These are phyloP conservation scores for Amaranthus hypochondriacus DNA, from an alignment of 148 eudicot genomes.

Conservation along the genomic window DNA sequence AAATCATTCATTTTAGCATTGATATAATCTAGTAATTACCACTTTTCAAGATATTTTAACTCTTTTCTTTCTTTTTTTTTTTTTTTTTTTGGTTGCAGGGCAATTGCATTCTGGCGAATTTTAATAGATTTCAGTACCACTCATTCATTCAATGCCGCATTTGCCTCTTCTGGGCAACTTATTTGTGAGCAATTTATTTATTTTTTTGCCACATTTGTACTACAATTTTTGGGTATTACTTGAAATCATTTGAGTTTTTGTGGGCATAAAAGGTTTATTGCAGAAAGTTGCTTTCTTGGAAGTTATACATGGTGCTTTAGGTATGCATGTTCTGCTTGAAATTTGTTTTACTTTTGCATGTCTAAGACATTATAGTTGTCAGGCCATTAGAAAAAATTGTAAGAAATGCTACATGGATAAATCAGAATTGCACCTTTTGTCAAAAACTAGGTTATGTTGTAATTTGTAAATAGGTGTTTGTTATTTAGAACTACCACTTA, in stretches of 20 bases:
- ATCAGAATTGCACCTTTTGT: too few species aligned
- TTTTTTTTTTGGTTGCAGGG: conserved; percentile 37
- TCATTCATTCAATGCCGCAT: conserved; percentile 48
- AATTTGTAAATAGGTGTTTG: too few species aligned
- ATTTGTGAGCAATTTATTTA: conserved; percentile 39
- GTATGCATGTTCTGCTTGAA: conserved; percentile 24
- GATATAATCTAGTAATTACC: too few species aligned
- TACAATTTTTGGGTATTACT: neutral
- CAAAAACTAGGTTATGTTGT: too few species aligned
- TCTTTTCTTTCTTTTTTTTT: neutral
- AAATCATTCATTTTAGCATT: conserved; percentile 6
- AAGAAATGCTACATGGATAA: too few species aligned
- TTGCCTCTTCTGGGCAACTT: conserved; percentile 57
- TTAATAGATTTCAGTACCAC: conserved; percentile 32
- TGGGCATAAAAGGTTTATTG: conserved; percentile 47
- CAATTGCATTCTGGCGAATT: conserved; percentile 39
- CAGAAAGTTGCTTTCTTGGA: conserved; percentile 76
- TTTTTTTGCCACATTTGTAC: neutral
- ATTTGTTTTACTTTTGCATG: neutral
- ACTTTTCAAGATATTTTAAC: too few species aligned
- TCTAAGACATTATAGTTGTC: neutral
- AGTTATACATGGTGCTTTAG: conserved; percentile 79
- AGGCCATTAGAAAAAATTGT: neutral
- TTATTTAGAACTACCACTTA: too few species aligned
- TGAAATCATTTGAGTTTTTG: neutral